These are phyloP conservation scores for Russula brevipes DNA, from an alignment of 768 basidiomycete species.

Conservation along the genomic window DNA sequence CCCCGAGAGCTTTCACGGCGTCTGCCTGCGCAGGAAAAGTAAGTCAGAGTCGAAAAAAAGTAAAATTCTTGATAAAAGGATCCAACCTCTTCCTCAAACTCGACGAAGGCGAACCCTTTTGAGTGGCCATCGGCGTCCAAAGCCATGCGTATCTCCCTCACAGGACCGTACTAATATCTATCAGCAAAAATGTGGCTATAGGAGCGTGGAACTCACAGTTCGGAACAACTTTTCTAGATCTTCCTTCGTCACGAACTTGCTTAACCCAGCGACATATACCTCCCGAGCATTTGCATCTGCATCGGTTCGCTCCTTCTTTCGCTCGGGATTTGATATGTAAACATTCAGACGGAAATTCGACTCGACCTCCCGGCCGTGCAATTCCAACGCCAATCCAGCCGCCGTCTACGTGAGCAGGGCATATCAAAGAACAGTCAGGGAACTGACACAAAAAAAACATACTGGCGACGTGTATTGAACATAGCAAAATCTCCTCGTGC, in stretches of 20 bases:
- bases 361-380: constrained; percentile 73
- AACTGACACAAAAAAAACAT: constrained; percentile 29
- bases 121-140: constrained; percentile 62
- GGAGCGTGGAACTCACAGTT: constrained; percentile 44
- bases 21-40: constrained; percentile 44
- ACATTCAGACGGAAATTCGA: constrained; percentile 67
- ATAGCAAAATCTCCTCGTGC: constrained; percentile 87
- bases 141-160: constrained; percentile 79
- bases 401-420: constrained; percentile 39
- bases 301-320: constrained; percentile 87
- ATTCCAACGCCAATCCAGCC: constrained; percentile 72
- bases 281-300: constrained; percentile 79
- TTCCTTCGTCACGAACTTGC: constrained; percentile 64
- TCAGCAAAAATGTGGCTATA: constrained; percentile 4
- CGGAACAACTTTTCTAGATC: constrained; percentile 79
- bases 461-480: constrained; percentile 86
- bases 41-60: neutral
- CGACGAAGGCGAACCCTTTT: constrained; percentile 90
- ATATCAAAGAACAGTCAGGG: neutral
- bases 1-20: constrained; percentile 63
- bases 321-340: constrained; percentile 82
- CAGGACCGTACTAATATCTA: constrained; percentile 59
- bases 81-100: constrained; percentile 77
- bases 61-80: neutral
- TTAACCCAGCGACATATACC: constrained; percentile 83